Conservation (phyloP, 768 basidiomycete species). For the Pulveroboletus frians region DNA sequence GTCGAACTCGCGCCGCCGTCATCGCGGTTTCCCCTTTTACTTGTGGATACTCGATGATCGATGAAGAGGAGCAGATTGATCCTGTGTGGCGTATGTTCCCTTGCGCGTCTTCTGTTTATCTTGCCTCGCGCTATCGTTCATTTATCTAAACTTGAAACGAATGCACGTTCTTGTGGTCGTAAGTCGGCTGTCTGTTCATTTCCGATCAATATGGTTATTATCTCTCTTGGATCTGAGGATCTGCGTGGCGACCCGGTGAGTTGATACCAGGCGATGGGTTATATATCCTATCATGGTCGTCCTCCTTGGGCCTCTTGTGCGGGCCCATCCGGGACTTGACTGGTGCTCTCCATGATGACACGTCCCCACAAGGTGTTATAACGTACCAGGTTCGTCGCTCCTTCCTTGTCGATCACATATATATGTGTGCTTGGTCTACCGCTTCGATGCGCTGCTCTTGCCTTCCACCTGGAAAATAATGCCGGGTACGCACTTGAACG, state of each 20-base stretch:
- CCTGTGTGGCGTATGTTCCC: slow-evolving; percentile 15
- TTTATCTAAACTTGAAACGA: slow-evolving; percentile 30
- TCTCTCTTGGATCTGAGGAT: slow-evolving; percentile 15
- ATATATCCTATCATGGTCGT: slow-evolving; percentile 26
- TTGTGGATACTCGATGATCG: slow-evolving; percentile 43
- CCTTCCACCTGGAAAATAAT: slow-evolving; percentile 2
- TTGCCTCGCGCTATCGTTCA: slow-evolving; percentile 19
- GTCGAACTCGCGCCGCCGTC: slow-evolving; percentile 66
- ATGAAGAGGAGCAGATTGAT: slow-evolving; percentile 13
- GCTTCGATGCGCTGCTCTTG: neutral
- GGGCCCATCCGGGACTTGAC: slow-evolving; percentile 3
- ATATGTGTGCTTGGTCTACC: neutral
- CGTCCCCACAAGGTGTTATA: slow-evolving; percentile 1
- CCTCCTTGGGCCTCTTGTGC: slow-evolving; percentile 5
- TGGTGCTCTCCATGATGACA: slow-evolving; percentile 13
- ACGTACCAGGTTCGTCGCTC: neutral
- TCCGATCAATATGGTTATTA: slow-evolving; percentile 1
- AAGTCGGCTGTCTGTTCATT: slow-evolving; percentile 6
- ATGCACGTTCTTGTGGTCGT: slow-evolving; percentile 12
- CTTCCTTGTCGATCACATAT: neutral
- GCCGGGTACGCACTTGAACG: slow-evolving; percentile 12
- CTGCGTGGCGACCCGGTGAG: slow-evolving; percentile 11
- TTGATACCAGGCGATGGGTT: slow-evolving; percentile 3
- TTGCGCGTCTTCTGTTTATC: slow-evolving; percentile 11
- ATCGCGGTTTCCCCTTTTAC: slow-evolving; percentile 68